These are phyloP conservation scores for Peterozyma toletana DNA, from an alignment of 805 yeast genomes.

Conservation along the genomic window DNA sequence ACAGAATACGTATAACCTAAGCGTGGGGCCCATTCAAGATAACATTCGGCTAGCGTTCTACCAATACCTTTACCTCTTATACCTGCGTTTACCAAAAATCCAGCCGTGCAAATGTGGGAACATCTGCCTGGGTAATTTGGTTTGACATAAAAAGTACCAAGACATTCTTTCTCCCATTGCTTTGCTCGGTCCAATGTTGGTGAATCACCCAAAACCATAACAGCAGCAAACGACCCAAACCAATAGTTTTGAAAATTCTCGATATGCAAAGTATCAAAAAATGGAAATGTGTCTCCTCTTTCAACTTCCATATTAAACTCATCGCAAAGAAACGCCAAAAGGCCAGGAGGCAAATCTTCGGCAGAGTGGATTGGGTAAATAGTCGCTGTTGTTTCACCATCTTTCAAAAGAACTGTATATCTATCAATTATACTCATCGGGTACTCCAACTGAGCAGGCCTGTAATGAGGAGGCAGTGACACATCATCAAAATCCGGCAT, in stretches of 20 bases:
- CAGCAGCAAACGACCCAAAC: conserved; percentile 82
- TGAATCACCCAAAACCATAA: conserved; percentile 72
- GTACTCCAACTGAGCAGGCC: conserved; percentile 31
- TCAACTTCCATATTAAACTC: conserved; percentile 92
- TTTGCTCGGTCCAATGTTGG: conserved; percentile 39
- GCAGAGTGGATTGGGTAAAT: conserved; percentile 75
- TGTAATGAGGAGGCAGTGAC: conserved; percentile 37
- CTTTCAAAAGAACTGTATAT: conserved; percentile 72
- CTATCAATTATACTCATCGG: conserved; percentile 37
- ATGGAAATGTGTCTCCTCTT: conserved; percentile 82
- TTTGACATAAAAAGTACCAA: conserved; percentile 79
- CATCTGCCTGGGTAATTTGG: conserved; percentile 92
- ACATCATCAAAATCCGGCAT: conserved; percentile 48
- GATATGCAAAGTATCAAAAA: conserved; percentile 69
- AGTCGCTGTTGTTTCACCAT: conserved; percentile 89
- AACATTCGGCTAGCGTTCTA: conserved; percentile 73
- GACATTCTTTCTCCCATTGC: conserved; percentile 89
- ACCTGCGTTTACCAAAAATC: conserved; percentile 86
- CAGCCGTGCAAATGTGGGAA: conserved; percentile 87
- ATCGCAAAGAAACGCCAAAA: conserved; percentile 76
- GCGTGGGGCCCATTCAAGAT: conserved; percentile 83
- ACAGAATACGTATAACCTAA: conserved; percentile 81
- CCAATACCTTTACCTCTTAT: conserved; percentile 92
- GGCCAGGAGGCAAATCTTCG: conserved; percentile 66
- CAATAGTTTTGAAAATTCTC: conserved; percentile 79